phyloP scores from a whole-genome alignment of 768 basidiomycete genomes.

The Cystobasidium tubakii region DNA sequence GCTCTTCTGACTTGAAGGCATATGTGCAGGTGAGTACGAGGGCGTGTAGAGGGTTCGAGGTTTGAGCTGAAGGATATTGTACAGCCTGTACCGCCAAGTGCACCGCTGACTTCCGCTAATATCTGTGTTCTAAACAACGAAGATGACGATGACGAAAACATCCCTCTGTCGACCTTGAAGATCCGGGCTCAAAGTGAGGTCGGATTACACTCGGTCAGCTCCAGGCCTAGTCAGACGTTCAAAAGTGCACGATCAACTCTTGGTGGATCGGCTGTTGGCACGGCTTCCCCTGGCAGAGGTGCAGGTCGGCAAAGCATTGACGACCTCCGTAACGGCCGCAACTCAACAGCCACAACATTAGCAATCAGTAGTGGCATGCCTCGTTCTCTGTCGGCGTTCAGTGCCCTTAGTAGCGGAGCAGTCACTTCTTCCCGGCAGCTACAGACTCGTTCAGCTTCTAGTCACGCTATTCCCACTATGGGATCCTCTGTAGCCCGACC shows the following conservation, averaged over 20 bases:
- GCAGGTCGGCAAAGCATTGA: too few relatives aligned
- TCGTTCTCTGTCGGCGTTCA: slow-evolving; percentile 22
- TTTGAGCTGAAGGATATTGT: background rate
- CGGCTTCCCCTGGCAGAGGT: background rate
- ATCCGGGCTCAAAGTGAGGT: slow-evolving; percentile 17
- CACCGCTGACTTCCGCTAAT: background rate
- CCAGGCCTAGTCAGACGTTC: background rate
- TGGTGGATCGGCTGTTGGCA: slow-evolving; percentile 1
- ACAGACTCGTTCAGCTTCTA: slow-evolving; percentile 19
- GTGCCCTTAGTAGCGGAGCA: background rate
- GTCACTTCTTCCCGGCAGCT: background rate
- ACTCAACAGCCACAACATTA: too few relatives aligned
- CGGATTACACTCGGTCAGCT: background rate
- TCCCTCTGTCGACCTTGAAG: slow-evolving; percentile 23
- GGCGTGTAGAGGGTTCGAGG: background rate
- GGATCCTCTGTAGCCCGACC: background rate
- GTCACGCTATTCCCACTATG: slow-evolving; percentile 8
- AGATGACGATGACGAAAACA: slow-evolving; percentile 30
- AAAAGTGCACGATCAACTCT: background rate
- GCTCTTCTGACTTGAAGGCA: background rate
- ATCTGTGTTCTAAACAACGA: background rate
- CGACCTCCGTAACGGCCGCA: too few relatives aligned
- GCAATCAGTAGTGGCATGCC: background rate
- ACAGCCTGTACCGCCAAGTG: background rate
- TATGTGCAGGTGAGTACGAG: background rate